Base-by-base conservation (phyloP, 495 filamentous ascomycete genomes). In the Pseudomonodictys pantanalensis region DNA sequence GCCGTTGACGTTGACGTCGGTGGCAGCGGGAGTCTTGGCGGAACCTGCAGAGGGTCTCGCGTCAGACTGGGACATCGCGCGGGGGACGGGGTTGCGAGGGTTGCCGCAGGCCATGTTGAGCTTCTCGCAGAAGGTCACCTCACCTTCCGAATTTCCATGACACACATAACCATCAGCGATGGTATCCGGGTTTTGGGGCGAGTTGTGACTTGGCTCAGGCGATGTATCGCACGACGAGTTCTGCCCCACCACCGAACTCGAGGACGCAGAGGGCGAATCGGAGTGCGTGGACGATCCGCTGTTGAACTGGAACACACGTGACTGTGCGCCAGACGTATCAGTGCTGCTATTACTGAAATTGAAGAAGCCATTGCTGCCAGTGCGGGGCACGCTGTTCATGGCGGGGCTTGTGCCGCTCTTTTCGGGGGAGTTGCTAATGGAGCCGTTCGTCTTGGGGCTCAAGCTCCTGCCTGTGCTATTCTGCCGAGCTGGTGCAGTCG, bases 161-260 rank as follows among this genome's bases (percentile, higher is more conserved):
- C 69, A 60, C 62, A 69, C 50, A 63, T 69, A 64, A 59, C 74
- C 58, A 52, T 87, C 83, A 60, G 82, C 65, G n/a, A 81, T 72
- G 69, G 88, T 89, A 48, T 79, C 77, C 47, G 81, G 76, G 26
- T 78, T 83, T 12, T 53, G 52, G 7, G 82, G 83, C 39, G 81
- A 83, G 60, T 83, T 81, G 25, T 78, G 69, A 38, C 76, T 81
- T 12, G 86, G 84, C 63, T 89, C 86, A 2, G 86, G 86, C 15
- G 84, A 87, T n/a, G 86, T 90, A 20, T 90, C 91, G 66, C 83
- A 91, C 4, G 93, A 98, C n/a, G 91, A 96, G 61, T 82, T 68
- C 73, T 76, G 56, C 77, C 89, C 75, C 74, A 76, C 81, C 73
- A 92, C 73, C 18, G 71, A 73, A 12, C 76, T 76, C 3, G 79